Evolutionary conservation across 495 filamentous ascomycete species (phyloP).

Genomic region (Penicillium coffeae): DNA sequence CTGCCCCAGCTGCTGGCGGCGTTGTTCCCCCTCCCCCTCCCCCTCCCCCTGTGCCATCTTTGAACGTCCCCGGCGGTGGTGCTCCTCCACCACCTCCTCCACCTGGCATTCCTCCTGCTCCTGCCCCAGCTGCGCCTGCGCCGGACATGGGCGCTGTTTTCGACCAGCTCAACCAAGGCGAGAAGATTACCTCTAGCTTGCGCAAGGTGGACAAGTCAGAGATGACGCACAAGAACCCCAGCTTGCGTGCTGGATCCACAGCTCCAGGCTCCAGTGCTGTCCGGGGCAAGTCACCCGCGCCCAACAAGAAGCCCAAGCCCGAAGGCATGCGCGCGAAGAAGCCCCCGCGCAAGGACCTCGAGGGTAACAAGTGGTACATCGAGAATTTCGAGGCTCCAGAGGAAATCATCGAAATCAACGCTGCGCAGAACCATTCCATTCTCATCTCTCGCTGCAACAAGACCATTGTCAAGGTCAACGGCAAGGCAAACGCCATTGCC

Average conservation of each 20-base stretch:
- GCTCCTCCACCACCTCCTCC: slow-evolving; percentile 80
- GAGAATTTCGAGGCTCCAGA: slow-evolving; percentile 87
- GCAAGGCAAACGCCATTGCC: slow-evolving; percentile 93
- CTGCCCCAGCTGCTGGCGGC: slow-evolving; percentile 31
- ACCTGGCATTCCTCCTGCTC: slow-evolving; percentile 30
- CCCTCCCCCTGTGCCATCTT: slow-evolving; percentile 55
- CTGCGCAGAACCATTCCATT: slow-evolving; percentile 79
- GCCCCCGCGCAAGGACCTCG: slow-evolving; percentile 84
- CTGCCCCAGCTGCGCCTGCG: slow-evolving; percentile 28
- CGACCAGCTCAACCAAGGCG: slow-evolving; percentile 82
- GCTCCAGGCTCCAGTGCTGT: slow-evolving; percentile 53
- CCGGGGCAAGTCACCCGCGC: slow-evolving; percentile 75
- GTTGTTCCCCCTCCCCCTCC: slow-evolving; percentile 51
- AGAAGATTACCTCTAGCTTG: slow-evolving; percentile 77
- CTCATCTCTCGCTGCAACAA: slow-evolving; percentile 88
- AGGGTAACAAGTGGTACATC: slow-evolving; percentile 93
- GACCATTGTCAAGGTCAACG: slow-evolving; percentile 80
- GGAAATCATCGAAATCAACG: slow-evolving; percentile 70
- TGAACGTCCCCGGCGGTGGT: slow-evolving; percentile 52
- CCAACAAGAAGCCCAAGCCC: slow-evolving; percentile 89
- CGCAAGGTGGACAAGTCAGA: slow-evolving; percentile 89
- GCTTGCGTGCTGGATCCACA: slow-evolving; percentile 66
- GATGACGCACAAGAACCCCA: slow-evolving; percentile 99
- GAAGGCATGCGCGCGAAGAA: slow-evolving; percentile 92
- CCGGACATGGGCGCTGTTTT: slow-evolving; percentile 81